A percentile compares a stretch with the other conserved stretches of the same genome.
phyloP scores from a whole-genome alignment of 2,329 filamentous ascomycete species.

The Fusarium sp. region DNA sequence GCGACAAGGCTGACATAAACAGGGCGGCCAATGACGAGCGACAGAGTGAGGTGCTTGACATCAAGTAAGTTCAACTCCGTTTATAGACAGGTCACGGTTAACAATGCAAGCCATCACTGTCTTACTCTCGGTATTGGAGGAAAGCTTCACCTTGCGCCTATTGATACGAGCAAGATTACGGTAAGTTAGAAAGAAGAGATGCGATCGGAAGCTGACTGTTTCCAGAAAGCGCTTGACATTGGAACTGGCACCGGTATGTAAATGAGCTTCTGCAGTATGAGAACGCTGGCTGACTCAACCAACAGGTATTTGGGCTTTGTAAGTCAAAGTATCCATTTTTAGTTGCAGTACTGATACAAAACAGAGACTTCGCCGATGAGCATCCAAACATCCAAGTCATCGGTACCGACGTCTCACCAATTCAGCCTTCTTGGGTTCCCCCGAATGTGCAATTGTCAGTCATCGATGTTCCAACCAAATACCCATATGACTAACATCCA shows the following conservation, averaged over 20 bases:
- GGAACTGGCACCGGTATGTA: slow-evolving; percentile 16
- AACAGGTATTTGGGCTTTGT: slow-evolving; percentile 18
- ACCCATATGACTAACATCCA: accelerated
- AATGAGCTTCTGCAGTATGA: accelerated
- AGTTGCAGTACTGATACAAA: background rate
- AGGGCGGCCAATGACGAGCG: slow-evolving; percentile 16
- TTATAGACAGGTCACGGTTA: accelerated
- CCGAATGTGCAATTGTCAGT: slow-evolving; percentile 15
- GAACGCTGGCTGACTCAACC: background rate
- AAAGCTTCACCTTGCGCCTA: slow-evolving; percentile 16
- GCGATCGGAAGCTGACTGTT: background rate
- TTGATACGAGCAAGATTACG: background rate
- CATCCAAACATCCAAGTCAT: slow-evolving; percentile 9
- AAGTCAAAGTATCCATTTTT: accelerated
- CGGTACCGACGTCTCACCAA: slow-evolving; percentile 18
- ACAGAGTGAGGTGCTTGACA: slow-evolving; percentile 13
- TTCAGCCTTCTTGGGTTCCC: slow-evolving; percentile 6
- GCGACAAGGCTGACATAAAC: background rate
- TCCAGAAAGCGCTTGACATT: slow-evolving; percentile 14
- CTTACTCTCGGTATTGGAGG: slow-evolving; percentile 2
- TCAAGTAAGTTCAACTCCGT: background rate
- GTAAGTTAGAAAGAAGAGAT: background rate
- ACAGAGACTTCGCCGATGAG: slow-evolving; percentile 13
- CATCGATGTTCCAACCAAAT: accelerated
- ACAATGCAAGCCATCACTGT: background rate